Percentiles rank a stretch among this genome's conserved stretches.
Evolutionary conservation across 345 rosid genomes (phyloP).

Genomic region (Brassica napus): Da-Ae NC_063448.1:23188501-23189000

Average conservation of each 20-base stretch:
- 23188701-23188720: slow-evolving; percentile 9
- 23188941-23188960: slow-evolving; percentile 40
- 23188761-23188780: neutral
- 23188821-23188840: neutral
- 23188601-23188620: slow-evolving; percentile 41
- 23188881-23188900: neutral
- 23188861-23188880: neutral
- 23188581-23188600: slow-evolving; percentile 39
- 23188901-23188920: neutral
- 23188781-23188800: neutral
- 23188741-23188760: neutral
- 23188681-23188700: slow-evolving; percentile 22
- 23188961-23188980: slow-evolving; percentile 38
- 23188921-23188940: slow-evolving; percentile 15
- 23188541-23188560: slow-evolving; percentile 5
- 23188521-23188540: neutral
- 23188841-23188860: neutral
- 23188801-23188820: neutral
- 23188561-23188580: neutral
- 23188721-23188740: neutral
- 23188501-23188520: neutral
- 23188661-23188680: neutral
- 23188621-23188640: slow-evolving; percentile 28
- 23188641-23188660: neutral
- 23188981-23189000: slow-evolving; percentile 24